phyloP scores from a whole-genome alignment of 768 basidiomycete species.

The Amanita thiersii region DNA sequence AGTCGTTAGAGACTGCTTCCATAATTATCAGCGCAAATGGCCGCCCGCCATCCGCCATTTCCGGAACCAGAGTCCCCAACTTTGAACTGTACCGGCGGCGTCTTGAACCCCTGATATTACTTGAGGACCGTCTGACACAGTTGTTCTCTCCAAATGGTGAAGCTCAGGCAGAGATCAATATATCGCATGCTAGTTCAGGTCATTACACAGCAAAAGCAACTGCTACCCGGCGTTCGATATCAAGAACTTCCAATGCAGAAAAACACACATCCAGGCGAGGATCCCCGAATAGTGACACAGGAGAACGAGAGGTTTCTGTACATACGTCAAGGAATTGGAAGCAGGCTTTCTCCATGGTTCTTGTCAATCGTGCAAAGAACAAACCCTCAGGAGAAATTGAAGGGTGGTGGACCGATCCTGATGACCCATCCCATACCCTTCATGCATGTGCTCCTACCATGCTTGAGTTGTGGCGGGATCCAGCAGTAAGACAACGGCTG shows the following conservation, averaged over 20 bases:
- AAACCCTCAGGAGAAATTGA: conserved; percentile 63
- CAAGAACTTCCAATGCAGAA: conserved; percentile 41
- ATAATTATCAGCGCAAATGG: conserved; percentile 44
- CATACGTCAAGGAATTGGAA: conserved; percentile 65
- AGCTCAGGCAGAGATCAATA: conserved; percentile 61
- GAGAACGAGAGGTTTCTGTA: conserved; percentile 46
- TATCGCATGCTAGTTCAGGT: conserved; percentile 28
- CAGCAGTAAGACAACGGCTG: conserved; percentile 54
- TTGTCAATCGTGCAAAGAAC: conserved; percentile 52
- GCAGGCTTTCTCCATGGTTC: conserved; percentile 40
- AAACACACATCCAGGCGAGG: conserved; percentile 14
- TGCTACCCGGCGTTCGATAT: conserved; percentile 38
- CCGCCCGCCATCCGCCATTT: conserved; percentile 42
- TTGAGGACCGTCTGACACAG: conserved; percentile 63
- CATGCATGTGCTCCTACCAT: conserved; percentile 58
- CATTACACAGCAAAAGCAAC: conserved; percentile 15
- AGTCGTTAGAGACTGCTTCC: conserved; percentile 41
- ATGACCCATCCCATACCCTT: conserved; percentile 70
- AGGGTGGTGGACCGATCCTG: conserved; percentile 83
- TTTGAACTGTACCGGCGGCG: conserved; percentile 54
- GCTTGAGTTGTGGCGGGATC: conserved; percentile 70
- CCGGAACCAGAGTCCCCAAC: conserved; percentile 42
- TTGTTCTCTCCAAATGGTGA: conserved; percentile 65
- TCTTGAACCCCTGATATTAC: conserved; percentile 59
- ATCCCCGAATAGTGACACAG: conserved; percentile 23